Evolutionary conservation across 257 asterid species (phyloP).

Genomic region (Cinchona pubescens): DNA sequence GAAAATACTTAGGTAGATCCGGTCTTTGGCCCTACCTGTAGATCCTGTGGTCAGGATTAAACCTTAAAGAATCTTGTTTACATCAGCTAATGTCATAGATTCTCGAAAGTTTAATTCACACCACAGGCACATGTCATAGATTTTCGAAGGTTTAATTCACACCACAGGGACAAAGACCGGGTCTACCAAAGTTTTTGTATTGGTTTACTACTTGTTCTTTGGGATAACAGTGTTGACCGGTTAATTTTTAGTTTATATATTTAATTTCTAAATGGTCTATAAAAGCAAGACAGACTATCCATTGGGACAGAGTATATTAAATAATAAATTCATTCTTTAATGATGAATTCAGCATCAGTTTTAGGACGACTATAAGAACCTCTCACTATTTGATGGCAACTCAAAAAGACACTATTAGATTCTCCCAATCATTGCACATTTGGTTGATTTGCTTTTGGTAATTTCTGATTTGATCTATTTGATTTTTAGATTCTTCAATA

Average conservation of each 20-base stretch:
- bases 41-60: no score
- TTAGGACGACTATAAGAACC: not conserved
- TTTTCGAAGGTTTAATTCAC: no score
- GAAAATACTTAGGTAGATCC: no score
- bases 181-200: no score
- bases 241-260: not conserved
- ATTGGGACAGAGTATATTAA: not conserved
- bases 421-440: not conserved
- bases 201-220: not conserved
- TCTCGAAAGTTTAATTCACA: no score
- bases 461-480: slow-evolving; percentile 4
- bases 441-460: slow-evolving; percentile 2
- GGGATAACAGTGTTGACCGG: not conserved
- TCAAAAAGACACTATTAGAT: not conserved
- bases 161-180: no score
- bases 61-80: no score
- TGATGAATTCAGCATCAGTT: not conserved
- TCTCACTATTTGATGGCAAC: not conserved
- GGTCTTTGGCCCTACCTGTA: no score
- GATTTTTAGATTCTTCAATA: slow-evolving; percentile 69
- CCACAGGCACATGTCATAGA: no score
- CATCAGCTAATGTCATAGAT: no score
- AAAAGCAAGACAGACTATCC: not conserved
- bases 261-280: not conserved
- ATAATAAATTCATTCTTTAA: not conserved